Percentiles rank a stretch among this genome's conserved stretches.
Conservation (phyloP, 306 rosid genomes). For the Casuarina glauca region DNA sequence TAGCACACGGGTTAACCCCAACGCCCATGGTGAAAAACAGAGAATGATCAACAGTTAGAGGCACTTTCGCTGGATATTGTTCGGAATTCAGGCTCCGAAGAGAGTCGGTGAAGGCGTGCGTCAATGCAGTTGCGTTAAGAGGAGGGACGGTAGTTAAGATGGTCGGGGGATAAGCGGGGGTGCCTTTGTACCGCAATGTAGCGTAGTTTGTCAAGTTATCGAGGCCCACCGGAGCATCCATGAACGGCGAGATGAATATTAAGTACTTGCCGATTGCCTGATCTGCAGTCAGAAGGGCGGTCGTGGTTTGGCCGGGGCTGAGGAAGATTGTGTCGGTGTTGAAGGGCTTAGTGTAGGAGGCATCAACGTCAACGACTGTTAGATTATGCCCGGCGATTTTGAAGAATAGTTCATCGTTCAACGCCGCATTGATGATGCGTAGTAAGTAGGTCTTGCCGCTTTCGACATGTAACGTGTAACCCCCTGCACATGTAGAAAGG, state of each 20-base stretch:
- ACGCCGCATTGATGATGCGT: conserved; percentile 69
- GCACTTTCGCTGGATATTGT: conserved; percentile 58
- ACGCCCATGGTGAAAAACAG: conserved; percentile 55
- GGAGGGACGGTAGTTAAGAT: conserved; percentile 50
- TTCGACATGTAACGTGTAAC: conserved; percentile 61
- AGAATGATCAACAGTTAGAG: conserved; percentile 48
- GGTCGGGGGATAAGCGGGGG: conserved; percentile 34
- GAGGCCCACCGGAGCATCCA: conserved; percentile 64
- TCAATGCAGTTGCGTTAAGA: conserved; percentile 55
- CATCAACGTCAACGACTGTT: conserved; percentile 72
- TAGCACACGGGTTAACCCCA: conserved; percentile 54
- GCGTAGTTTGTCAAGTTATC: conserved; percentile 61
- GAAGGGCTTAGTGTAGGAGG: conserved; percentile 69
- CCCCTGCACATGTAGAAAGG: conserved; percentile 40
- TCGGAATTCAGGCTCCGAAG: conserved; percentile 68
- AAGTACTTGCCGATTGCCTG: conserved; percentile 56
- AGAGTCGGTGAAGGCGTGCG: conserved; percentile 41
- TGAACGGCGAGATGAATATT: conserved; percentile 63
- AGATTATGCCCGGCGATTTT: conserved; percentile 58
- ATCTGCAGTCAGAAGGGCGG: conserved; percentile 48
- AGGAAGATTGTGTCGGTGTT: conserved; percentile 54
- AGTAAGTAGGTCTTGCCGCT: conserved; percentile 68
- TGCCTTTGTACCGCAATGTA: conserved; percentile 53
- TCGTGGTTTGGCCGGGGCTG: conserved; percentile 85
- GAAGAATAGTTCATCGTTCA: conserved; percentile 80